Percentiles rank a stretch among this genome's conserved stretches.
These are phyloP conservation scores for Nicotiana knightiana DNA, from an alignment of 257 asterid genomes.

Conservation along the genomic window DNA sequence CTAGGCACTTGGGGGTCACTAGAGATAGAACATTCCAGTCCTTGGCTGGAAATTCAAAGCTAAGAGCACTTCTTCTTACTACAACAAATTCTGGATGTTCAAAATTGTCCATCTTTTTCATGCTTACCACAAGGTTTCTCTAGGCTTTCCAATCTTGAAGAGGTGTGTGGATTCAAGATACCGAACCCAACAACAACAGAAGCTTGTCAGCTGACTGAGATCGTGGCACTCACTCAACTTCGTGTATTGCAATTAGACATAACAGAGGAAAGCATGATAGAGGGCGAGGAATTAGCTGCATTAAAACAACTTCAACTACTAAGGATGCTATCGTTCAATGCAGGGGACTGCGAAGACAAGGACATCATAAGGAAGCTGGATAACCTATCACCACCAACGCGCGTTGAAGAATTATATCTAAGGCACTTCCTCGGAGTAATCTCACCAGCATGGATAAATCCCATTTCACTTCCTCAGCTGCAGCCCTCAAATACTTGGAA, in stretches of 20 bases:
- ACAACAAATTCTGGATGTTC: slow-evolving; percentile 18
- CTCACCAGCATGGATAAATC: slow-evolving; percentile 25
- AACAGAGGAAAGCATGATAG: slow-evolving; percentile 15
- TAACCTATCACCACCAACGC: slow-evolving; percentile 10
- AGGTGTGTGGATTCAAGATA: slow-evolving; percentile 25
- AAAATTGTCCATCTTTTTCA: slow-evolving; percentile 17
- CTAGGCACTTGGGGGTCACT: slow-evolving; percentile 25
- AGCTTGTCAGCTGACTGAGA: slow-evolving; percentile 17
- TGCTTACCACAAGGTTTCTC: slow-evolving; percentile 18
- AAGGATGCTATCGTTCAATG: slow-evolving; percentile 21
- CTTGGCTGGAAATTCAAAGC: slow-evolving; percentile 13
- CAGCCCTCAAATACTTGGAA: slow-evolving; percentile 15
- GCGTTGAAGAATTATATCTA: slow-evolving; percentile 16
- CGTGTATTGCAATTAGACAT: slow-evolving; percentile 24
- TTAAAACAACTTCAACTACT: slow-evolving; percentile 12
- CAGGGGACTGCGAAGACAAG: slow-evolving; percentile 12
- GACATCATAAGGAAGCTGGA: slow-evolving; percentile 10
- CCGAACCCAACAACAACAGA: not conserved
- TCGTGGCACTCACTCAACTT: slow-evolving; percentile 13
- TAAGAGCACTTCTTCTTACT: slow-evolving; percentile 23
- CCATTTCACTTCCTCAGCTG: slow-evolving; percentile 18
- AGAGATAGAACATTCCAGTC: slow-evolving; percentile 10
- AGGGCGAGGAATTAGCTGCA: slow-evolving; percentile 10
- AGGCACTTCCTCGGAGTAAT: slow-evolving; percentile 18
- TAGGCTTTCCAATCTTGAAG: slow-evolving; percentile 15